phyloP scores from a whole-genome alignment of 768 basidiomycete genomes.

The Lentinula edodes region DNA sequence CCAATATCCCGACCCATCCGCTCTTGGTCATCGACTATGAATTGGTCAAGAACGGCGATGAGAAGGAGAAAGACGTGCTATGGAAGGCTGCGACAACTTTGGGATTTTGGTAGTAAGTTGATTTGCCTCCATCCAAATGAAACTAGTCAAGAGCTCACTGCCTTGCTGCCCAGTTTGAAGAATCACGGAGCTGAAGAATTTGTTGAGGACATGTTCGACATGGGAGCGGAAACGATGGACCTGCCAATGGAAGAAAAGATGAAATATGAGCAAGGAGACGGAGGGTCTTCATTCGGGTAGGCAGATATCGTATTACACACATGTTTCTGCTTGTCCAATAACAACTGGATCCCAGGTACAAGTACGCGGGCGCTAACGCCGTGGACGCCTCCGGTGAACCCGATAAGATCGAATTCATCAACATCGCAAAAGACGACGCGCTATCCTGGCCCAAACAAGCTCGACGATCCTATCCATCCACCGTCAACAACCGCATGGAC shows the following conservation, averaged over 20 bases:
- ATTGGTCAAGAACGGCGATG: conserved; percentile 26
- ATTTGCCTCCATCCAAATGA: neutral
- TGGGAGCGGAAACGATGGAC: conserved; percentile 34
- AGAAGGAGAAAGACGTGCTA: conserved; percentile 31
- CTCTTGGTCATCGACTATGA: conserved; percentile 39
- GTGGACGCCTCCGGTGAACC: conserved; percentile 35
- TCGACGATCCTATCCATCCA: conserved; percentile 36
- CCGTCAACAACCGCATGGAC: conserved; percentile 10
- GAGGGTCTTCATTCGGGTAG: conserved; percentile 34
- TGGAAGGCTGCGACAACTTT: conserved; percentile 36
- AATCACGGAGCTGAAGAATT: conserved; percentile 37
- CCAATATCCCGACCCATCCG: conserved; percentile 33
- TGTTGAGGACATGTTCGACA: conserved; percentile 34
- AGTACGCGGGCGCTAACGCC: conserved; percentile 36
- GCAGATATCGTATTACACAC: neutral
- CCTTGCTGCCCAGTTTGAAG: conserved; percentile 23
- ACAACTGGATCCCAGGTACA: conserved; percentile 28
- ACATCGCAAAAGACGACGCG: conserved; percentile 40
- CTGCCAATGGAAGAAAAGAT: conserved; percentile 38
- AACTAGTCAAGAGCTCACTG: neutral
- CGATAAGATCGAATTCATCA: conserved; percentile 28
- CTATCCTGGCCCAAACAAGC: conserved; percentile 32
- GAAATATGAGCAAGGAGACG: conserved; percentile 36
- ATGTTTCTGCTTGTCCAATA: neutral
- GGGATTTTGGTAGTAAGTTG: conserved; percentile 48